phyloP scores from a whole-genome alignment of 805 yeast species.

The Teunomyces pallodes region DNA sequence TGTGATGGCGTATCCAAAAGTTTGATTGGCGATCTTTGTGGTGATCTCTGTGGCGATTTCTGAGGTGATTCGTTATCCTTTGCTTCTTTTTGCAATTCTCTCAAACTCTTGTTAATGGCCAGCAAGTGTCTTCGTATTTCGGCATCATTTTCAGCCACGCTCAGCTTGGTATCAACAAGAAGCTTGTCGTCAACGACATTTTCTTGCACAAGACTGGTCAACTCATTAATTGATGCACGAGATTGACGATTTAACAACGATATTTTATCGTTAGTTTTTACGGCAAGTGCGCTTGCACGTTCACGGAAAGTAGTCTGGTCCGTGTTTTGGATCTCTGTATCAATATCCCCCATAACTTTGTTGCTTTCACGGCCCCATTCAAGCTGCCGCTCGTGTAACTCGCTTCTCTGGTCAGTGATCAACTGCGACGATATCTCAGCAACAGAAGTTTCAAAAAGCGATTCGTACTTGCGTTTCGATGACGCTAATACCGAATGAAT shows the following conservation, averaged over 20 bases:
- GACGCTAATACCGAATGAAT: not conserved
- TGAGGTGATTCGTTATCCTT: not conserved
- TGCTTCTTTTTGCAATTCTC: slow-evolving; percentile 4
- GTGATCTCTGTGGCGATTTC: not conserved
- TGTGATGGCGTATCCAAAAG: slow-evolving; percentile 2
- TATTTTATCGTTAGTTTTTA: slow-evolving; percentile 5
- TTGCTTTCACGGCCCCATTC: not conserved
- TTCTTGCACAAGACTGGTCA: not conserved
- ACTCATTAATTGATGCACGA: not conserved
- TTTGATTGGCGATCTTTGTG: not conserved
- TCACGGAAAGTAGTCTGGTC: not conserved
- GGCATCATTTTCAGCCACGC: slow-evolving; percentile 4
- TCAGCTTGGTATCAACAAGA: slow-evolving; percentile 3
- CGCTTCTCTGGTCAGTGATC: not conserved
- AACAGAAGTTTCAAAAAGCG: slow-evolving; percentile 3
- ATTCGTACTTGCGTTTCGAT: slow-evolving; percentile 1
- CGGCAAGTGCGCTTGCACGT: not conserved
- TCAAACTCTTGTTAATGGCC: slow-evolving; percentile 4
- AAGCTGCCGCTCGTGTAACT: not conserved
- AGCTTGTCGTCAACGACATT: not conserved
- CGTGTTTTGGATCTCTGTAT: not conserved
- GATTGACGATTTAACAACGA: slow-evolving; percentile 3
- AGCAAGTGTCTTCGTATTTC: slow-evolving; percentile 2
- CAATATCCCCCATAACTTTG: not conserved
- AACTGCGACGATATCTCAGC: slow-evolving; percentile 1